phyloP scores from a whole-genome alignment of 371 early-diverging fungal genomes.

The Nematocida parisii region DNA sequence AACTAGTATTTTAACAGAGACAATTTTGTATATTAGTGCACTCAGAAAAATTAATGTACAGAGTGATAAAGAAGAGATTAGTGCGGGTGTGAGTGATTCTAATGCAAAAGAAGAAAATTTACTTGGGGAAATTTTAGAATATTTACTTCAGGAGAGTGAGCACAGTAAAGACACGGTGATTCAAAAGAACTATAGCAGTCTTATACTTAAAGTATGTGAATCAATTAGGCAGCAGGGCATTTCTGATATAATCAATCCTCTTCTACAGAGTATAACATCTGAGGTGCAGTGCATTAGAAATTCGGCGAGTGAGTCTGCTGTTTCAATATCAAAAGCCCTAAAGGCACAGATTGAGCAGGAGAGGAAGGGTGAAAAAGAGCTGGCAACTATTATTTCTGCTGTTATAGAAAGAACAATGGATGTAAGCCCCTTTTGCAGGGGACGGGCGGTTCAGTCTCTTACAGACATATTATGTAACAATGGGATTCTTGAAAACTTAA shows the following conservation, averaged over 20 bases:
- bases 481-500: constrained; percentile 47
- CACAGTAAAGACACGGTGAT: constrained; percentile 30
- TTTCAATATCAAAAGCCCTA: constrained; percentile 46
- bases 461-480: constrained; percentile 55
- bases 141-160: constrained; percentile 24
- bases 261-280: constrained; percentile 14
- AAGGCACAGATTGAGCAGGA: constrained; percentile 34
- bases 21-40: constrained; percentile 32
- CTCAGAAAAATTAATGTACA: not conserved
- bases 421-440: constrained; percentile 62
- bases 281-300: constrained; percentile 58
- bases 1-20: constrained; percentile 27
- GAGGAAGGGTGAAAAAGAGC: constrained; percentile 58
- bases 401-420: constrained; percentile 62
- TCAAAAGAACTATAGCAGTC: constrained; percentile 37
- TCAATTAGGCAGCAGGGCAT: not conserved
- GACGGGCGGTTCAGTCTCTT: constrained; percentile 57
- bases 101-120: not conserved
- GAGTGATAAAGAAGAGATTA: too few species aligned
- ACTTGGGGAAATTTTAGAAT: constrained; percentile 23
- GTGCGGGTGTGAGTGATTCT: not conserved
- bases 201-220: constrained; percentile 18
- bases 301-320: constrained; percentile 60
- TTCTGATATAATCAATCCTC: constrained; percentile 9
- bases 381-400: constrained; percentile 28